Evolutionary conservation across 345 rosid genomes (phyloP), one percentile per base, ranked within the genome.

Genomic region (Eucalyptus tenuipes): DNA sequence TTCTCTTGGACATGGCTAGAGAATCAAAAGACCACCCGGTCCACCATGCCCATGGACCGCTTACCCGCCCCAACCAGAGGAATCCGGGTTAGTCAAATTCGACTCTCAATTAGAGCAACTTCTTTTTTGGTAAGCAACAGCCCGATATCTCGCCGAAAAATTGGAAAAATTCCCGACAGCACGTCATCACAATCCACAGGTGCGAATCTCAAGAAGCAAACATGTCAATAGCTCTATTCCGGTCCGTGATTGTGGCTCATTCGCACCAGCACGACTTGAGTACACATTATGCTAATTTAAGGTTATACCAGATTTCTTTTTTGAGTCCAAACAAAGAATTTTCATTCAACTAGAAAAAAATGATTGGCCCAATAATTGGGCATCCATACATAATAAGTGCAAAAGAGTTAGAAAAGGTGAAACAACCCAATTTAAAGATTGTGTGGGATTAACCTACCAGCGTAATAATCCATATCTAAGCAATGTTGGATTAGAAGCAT

Each of bases 311-410:
- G 18, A n/a, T 14, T n/a, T 52, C 25, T 0, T 18, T 52, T 52
- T 52, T 20, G 57, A 25, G 57, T 52, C 57, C 24, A 52, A 52
- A 52, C 1, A 52, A 52, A 52, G 25, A 52, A 52, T 52, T 52
- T 52, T 52, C 57, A 52, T 52, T 52, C 57, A 52, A 52, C 10
- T 52, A 52, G 10, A 52, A 52, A 52, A 7, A 20, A 20, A 20
- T 52, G 57, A 52, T 52, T 52, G 10, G 24, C 57, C 55, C 5
- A 18, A 52, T 52, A 18, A 1, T 18, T 52, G 25, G 25, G 57
- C 10, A 1, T 1, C 57, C 2, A 3, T 20, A 20, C 57, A 52
- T 52, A 52, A 52, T 3, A 3, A 0, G 57, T 52, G 25, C 57
- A 3, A 52, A 52, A 52, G 57, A 20, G 57, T 20, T 52, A 52